Evolutionary conservation across 495 filamentous ascomycete species (phyloP), one percentile per base, ranked within the genome.

Genomic region (Diplogelasinospora grovesii): DNA sequence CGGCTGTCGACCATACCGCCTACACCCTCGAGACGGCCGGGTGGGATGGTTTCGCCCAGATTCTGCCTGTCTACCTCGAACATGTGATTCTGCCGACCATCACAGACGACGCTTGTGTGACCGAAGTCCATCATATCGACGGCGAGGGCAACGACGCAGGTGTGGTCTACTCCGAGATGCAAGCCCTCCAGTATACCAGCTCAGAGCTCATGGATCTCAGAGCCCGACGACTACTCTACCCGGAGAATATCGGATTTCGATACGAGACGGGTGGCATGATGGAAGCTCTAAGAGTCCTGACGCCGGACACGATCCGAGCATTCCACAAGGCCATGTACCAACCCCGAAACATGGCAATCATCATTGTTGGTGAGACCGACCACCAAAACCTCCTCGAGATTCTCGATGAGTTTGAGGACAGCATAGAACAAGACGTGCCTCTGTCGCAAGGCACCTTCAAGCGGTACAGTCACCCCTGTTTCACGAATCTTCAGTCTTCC

Each of bases 161-260:
- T 46, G 92, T 98, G 3, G 92, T 97, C 14, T 99, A 97, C 65
- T 96, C 93, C 1, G 92, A 99, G 63, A 97, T 99, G 92, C 92
- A 99, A 59, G 93, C 79, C 8, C 78, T 92, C 1, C 83, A 99
- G 59, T 95, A 95, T 55, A 82, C 73, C 13, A 75, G 81, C 43
- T 64, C 66, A 10, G 85, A 94, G 57, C 77, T 96, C 23, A 95
- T 97, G 74, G 83, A 90, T 40, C 71, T 94, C 37, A 70, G 73
- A 44, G 81, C 84, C 19, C 77, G 81, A 14, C 79, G 83, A 3
- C 65, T 90, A 39, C 70, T 93, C 16, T 99, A 96, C 53, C 92
- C 90, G 1, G 79, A 90, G 47, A 85, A 83, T 22, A 73, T 90
- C 32, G 92, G 93, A 4, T 99, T 95, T 60, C 76, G 92, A 42